Evolutionary conservation across 2,329 filamentous ascomycete species (phyloP), one percentile per base, ranked within the genome.

Genomic region (Apiospora hydei): DNA sequence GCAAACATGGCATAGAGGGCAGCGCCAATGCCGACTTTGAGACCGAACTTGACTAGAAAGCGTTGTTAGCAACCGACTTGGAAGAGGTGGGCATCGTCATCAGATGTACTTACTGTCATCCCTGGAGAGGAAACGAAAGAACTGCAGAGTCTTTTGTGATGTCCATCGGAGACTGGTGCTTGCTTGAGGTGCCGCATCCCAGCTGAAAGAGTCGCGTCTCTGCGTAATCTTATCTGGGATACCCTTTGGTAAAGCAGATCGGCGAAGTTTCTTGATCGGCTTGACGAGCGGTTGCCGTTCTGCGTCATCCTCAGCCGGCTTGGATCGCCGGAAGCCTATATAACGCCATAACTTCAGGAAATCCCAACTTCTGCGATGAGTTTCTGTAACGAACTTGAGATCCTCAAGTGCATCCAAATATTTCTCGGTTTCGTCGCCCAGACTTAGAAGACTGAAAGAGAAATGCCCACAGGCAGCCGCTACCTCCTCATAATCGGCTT

Each of bases 391-490:
- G 74, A 93, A 88, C 80, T 96, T 95, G 53, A 98, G 83, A 57
- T 98, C 94, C 78, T 98, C 94, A 5, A 99, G 84, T 0, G 96
- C 91, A 70, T 94, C 90, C 64, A 99, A 83, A 77, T 97, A 96
- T 16, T 89, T 89, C 75, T 94, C 90, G 84, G 97, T 93, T 79
- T 98, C 95, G 79, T 97, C 94, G 0, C 94, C 95, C 78, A 98
- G 96, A 76, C 96, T 93, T 74, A 96, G 90, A 38, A 99, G 85
- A 61, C 93, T 97, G 80, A 96, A 98, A 79, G 94, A 96, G 80
- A 98, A 99, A 82, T 98, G 95, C 0, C 96, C 96, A 78, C 96
- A 99, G 71, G 95, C 97, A n/a, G 96, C 96, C 53, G 96, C 95
- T 14, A 98, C 95, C 82, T 99, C 96, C 81, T 99, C 96, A 72